phyloP scores from a whole-genome alignment of 805 yeast genomes.

The Teunomyces pallodes region DNA sequence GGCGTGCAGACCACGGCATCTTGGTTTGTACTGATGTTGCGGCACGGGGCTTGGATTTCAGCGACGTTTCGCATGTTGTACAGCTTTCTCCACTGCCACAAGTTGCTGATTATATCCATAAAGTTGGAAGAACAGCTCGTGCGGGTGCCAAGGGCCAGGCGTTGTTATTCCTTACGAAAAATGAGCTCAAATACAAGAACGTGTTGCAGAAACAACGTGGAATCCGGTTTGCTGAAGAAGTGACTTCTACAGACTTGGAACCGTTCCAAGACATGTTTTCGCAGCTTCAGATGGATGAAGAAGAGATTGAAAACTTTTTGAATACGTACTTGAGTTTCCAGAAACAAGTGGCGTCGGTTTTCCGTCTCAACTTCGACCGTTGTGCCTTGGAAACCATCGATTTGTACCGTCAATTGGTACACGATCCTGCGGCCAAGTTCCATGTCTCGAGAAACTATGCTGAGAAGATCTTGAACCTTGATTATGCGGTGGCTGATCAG shows the following conservation, averaged over 20 bases:
- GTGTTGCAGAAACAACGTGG: slow-evolving; percentile 49
- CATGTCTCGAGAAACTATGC: slow-evolving; percentile 7
- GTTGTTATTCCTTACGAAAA: slow-evolving; percentile 51
- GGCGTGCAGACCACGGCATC: slow-evolving; percentile 48
- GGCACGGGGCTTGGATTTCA: slow-evolving; percentile 96
- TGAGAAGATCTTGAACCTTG: slow-evolving; percentile 7
- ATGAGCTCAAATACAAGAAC: slow-evolving; percentile 56
- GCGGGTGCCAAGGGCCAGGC: slow-evolving; percentile 82
- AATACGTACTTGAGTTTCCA: slow-evolving; percentile 28
- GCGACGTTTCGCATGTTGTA: slow-evolving; percentile 77
- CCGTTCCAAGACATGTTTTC: slow-evolving; percentile 25
- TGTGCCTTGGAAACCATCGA: slow-evolving; percentile 31
- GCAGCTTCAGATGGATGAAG: slow-evolving; percentile 15
- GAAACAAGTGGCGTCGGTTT: slow-evolving; percentile 19
- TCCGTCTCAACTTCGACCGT: slow-evolving; percentile 20
- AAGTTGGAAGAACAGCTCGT: slow-evolving; percentile 95
- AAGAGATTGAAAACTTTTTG: slow-evolving; percentile 23
- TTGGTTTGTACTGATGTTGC: slow-evolving; percentile 89
- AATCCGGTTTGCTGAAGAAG: slow-evolving; percentile 49
- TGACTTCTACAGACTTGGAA: slow-evolving; percentile 37
- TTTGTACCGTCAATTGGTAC: slow-evolving; percentile 20
- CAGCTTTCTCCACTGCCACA: slow-evolving; percentile 79
- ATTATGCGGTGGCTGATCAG: slow-evolving; percentile 6
- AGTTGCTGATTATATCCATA: slow-evolving; percentile 80
- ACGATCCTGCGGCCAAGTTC: slow-evolving; percentile 18